Evolutionary conservation across 2,329 filamentous ascomycete genomes (phyloP).

Genomic region (Ophiosphaerella korrae): DNA sequence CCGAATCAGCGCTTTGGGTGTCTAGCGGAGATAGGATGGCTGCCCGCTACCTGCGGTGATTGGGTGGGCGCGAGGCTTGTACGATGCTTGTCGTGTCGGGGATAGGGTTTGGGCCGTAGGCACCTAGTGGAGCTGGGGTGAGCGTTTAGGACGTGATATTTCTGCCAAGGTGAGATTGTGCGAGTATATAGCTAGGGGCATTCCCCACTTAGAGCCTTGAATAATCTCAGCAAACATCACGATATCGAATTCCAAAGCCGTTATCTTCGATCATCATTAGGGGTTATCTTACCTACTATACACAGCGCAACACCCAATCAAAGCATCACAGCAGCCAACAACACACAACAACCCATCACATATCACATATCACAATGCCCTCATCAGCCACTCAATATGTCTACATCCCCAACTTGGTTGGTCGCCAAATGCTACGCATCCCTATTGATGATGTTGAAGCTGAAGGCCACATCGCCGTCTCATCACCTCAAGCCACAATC

Average conservation of each 20-base stretch:
- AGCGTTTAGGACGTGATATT: conserved; percentile 7
- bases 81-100: conserved; percentile 15
- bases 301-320: neutral
- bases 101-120: conserved; percentile 28
- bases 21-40: conserved; percentile 14
- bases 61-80: conserved; percentile 4
- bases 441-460: conserved; percentile 32
- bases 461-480: conserved; percentile 21
- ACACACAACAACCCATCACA: conserved; percentile 4
- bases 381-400: conserved; percentile 39
- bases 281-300: neutral
- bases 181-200: conserved; percentile 10
- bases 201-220: neutral
- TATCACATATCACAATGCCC: conserved; percentile 34
- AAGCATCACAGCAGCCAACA: neutral
- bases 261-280: neutral
- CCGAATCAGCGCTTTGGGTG: conserved; percentile 26
- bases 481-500: conserved; percentile 20
- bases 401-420: conserved; percentile 48
- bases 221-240: neutral
- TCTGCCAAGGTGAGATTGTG: conserved; percentile 1
- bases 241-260: conserved; percentile 1
- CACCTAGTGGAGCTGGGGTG: conserved; percentile 25
- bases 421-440: conserved; percentile 45
- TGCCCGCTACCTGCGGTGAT: neutral